Evolutionary conservation across 1,284 basidiomycete species (phyloP).

Genomic region (Coriolopsis trogii): DNA sequence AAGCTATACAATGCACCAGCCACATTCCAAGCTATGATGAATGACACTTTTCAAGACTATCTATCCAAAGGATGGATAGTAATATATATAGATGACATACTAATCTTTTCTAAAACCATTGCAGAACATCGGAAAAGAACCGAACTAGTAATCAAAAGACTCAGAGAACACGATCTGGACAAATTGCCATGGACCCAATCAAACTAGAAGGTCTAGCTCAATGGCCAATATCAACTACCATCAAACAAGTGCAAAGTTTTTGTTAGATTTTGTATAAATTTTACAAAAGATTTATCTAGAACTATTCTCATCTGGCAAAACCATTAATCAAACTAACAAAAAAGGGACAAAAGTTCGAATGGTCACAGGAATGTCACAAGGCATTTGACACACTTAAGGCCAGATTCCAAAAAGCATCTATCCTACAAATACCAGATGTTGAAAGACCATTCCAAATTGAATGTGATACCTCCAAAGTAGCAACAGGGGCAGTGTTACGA

Average conservation of each 20-base stretch:
- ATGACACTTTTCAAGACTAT: conserved; percentile 24
- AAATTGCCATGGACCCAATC: no score
- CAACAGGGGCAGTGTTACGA: background rate
- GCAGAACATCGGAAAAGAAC: conserved; percentile 32
- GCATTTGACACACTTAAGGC: background rate
- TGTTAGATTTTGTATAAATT: no score
- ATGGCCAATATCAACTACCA: no score
- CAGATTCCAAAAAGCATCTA: background rate
- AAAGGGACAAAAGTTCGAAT: no score
- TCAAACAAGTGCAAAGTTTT: no score
- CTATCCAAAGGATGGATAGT: conserved; percentile 18
- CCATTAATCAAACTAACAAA: no score
- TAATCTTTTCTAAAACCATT: conserved; percentile 21
- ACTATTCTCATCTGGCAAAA: no score
- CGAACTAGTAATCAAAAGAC: conserved; percentile 27
- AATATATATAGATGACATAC: conserved; percentile 31
- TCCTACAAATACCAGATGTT: background rate
- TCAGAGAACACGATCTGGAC: conserved; percentile 12
- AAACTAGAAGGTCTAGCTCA: no score
- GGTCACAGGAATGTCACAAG: no score
- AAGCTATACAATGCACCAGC: conserved; percentile 37
- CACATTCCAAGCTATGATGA: conserved; percentile 31
- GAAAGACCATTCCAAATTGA: background rate
- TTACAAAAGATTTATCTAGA: no score
- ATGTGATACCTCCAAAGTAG: background rate